Evolutionary conservation across 192 early-diverging fungal species (phyloP).

Genomic region (Thamnidium elegans): DNA sequence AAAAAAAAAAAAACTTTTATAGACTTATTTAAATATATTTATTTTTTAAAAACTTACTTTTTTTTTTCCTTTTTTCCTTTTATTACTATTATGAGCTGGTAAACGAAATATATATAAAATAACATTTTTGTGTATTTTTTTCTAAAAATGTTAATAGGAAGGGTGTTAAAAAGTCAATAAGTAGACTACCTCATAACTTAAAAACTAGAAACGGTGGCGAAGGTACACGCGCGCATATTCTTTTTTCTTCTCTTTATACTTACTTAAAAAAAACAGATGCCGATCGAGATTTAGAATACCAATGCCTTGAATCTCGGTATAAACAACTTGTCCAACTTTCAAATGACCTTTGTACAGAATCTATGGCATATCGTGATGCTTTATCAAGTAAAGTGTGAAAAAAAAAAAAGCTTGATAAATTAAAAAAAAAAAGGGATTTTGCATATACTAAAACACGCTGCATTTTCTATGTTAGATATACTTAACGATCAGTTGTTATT

Average conservation of each 20-base stretch:
- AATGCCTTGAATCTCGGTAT: conserved; percentile 55
- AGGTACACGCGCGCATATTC: not conserved
- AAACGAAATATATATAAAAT: no score
- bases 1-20: conserved; percentile 3
- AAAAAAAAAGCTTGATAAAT: not conserved
- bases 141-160: not conserved
- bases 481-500: conserved; percentile 10
- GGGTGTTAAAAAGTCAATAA: conserved; percentile 10
- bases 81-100: no score
- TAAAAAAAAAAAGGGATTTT: no score
- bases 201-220: conserved; percentile 1
- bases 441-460: no score
- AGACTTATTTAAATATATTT: not conserved
- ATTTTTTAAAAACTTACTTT: no score
- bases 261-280: conserved; percentile 34
- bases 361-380: conserved; percentile 46
- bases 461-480: conserved; percentile 13
- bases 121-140: no score
- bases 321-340: conserved; percentile 48
- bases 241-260: not conserved
- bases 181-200: conserved; percentile 12
- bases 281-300: conserved; percentile 53
- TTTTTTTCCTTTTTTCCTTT: no score
- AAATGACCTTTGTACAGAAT: conserved; percentile 34
- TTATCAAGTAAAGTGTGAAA: conserved; percentile 10